Evolutionary conservation across 1,139 yeast genomes (phyloP).

Genomic region (Kodamaea arcana): DNA sequence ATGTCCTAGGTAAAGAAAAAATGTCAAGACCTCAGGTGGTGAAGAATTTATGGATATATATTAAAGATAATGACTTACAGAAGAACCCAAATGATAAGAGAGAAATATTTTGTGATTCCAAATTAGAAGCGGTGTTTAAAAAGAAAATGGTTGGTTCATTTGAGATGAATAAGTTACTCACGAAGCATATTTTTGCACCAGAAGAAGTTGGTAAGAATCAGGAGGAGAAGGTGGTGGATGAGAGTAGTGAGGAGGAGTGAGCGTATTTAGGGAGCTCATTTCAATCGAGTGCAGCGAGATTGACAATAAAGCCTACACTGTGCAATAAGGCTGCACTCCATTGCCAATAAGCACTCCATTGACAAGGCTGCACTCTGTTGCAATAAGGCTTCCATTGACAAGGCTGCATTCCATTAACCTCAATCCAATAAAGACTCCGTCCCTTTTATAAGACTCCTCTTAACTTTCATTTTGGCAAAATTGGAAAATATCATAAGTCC

Average conservation of each 20-base stretch:
- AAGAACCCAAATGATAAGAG: conserved; percentile 66
- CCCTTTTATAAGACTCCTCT: no score
- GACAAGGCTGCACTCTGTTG: no score
- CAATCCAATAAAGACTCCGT: no score
- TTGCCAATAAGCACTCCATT: no score
- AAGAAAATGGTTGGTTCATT: conserved; percentile 59
- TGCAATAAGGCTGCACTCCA: no score
- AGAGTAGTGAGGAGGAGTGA: conserved; percentile 1
- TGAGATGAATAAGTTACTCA: conserved; percentile 59
- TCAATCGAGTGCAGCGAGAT: no score
- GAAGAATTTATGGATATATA: conserved; percentile 69
- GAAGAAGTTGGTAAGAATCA: conserved; percentile 24
- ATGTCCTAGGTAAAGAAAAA: conserved; percentile 35
- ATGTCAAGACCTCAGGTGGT: conserved; percentile 70
- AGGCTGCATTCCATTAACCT: no score
- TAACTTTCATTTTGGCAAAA: no score
- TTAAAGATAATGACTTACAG: conserved; percentile 61
- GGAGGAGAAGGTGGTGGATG: conserved; percentile 3
- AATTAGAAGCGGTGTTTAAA: conserved; percentile 55
- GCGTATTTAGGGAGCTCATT: not conserved
- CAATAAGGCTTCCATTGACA: no score
- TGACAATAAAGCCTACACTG: no score
- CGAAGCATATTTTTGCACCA: conserved; percentile 49
- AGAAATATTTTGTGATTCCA: conserved; percentile 66
- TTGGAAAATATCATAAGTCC: no score